Evolutionary conservation across 1,284 basidiomycete genomes (phyloP), one percentile per base, ranked within the genome.

Genomic region (Lignosus rhinocerotis): DNA sequence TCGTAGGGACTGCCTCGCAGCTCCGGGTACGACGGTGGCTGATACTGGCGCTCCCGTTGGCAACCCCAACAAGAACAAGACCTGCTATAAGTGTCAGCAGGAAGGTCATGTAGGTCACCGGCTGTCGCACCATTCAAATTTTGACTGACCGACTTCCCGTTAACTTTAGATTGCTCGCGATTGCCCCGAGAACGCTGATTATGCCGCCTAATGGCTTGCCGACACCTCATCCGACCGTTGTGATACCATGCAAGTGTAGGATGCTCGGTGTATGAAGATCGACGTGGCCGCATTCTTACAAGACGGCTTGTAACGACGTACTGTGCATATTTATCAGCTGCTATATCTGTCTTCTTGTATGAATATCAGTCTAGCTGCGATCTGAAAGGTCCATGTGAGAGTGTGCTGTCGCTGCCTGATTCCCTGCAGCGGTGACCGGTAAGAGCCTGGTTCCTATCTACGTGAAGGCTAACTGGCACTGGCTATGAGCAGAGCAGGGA

Each of bases 71-170:
- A 89, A 84, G 75, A 84, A 73, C 66, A 92, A 90, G 77, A 90
- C 87, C 45, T 94, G 92, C 72, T 93, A 91, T 76, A 92, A 90
- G 70, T 94, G 92, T 69, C 87, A 91, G 69, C 84, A 88, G 71
- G 87, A 90, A 72, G 91, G 92, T 62, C 92, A 93, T 78, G 91
- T 93, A 67, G 69, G 82, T 74, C 36, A 41, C n/a, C 38, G 19
- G 44, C 19, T 57, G 16, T 43, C 14, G 19, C 42, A 33, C 44
- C 39, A 25, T 47, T 36, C 31, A 19, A 16, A 19, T 36, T 51
- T 19, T 30, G 12, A 25, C 25, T 56, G 34, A 48, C 21, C 39
- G 21, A 6, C 41, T 34, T 19, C 12, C 11, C 25, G 38, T 6
- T 31, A 21, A 11, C 11, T 57, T 4, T 63, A 92, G 89, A 90